A percentile compares a stretch with the other conserved stretches of the same genome.
phyloP scores from a whole-genome alignment of 331 rosid genomes.

The Quercus tomentella region DNA sequence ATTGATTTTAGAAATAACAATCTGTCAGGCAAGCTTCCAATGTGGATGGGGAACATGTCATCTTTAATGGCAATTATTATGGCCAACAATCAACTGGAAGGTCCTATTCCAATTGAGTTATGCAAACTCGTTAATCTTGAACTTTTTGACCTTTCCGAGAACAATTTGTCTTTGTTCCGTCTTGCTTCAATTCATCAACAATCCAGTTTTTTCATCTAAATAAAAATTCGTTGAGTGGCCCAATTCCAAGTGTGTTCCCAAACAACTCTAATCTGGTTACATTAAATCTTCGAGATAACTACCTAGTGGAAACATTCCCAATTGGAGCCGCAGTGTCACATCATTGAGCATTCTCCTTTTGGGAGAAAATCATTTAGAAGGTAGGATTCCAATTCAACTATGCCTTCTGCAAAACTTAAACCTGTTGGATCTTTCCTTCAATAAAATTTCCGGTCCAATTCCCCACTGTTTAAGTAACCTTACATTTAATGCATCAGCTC shows the following conservation, averaged over 20 bases:
- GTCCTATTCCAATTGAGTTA: conserved; percentile 10
- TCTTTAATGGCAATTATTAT: background rate
- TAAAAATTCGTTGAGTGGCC: background rate
- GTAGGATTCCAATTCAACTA: no score
- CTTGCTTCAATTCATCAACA: fast-evolving
- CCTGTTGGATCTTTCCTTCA: background rate
- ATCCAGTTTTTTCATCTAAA: background rate
- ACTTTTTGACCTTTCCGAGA: background rate
- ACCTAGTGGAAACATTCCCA: background rate
- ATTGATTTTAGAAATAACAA: conserved; percentile 18
- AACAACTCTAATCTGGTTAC: background rate
- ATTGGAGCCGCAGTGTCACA: background rate
- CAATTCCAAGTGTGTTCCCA: no score
- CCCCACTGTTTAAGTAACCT: background rate
- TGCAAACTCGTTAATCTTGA: fast-evolving
- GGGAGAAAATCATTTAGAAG: no score
- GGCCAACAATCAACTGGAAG: conserved; percentile 27
- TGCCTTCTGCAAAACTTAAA: background rate
- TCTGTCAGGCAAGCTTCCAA: conserved; percentile 17
- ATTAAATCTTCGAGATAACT: background rate
- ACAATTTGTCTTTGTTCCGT: background rate
- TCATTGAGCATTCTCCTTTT: no score
- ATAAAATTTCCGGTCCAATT: background rate
- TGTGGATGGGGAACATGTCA: background rate
- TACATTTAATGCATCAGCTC: no score